phyloP scores from a whole-genome alignment of 768 basidiomycete species.

The Boletellus sp. region DNA sequence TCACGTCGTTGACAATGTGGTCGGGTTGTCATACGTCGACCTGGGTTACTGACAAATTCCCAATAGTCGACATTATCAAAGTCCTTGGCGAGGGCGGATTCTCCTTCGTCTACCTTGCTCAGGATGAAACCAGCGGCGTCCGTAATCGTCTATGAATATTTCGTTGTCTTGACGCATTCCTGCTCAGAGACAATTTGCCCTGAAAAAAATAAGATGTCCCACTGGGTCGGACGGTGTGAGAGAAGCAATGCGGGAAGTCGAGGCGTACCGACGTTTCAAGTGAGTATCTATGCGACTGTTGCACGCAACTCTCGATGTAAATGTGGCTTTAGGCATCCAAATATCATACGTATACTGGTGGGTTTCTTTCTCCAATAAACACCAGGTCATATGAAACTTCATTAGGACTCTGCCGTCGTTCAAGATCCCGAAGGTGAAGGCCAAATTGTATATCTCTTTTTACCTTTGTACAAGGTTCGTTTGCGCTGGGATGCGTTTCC shows the following conservation, averaged over 20 bases:
- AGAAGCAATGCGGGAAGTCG: constrained; percentile 85
- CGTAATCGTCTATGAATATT: constrained; percentile 24
- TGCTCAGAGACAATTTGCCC: constrained; percentile 79
- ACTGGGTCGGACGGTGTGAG: constrained; percentile 84
- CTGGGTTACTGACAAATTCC: constrained; percentile 1
- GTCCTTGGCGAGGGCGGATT: constrained; percentile 96
- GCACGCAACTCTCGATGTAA: background rate
- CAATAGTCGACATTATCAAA: constrained; percentile 78
- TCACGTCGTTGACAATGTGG: constrained; percentile 1
- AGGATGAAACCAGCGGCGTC: constrained; percentile 83
- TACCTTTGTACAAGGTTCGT: constrained; percentile 84
- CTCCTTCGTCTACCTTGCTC: constrained; percentile 85
- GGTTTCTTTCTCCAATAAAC: constrained; percentile 13
- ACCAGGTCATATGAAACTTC: constrained; percentile 1
- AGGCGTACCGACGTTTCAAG: constrained; percentile 94
- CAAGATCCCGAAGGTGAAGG: constrained; percentile 93
- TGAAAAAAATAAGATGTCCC: constrained; percentile 96
- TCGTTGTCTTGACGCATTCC: background rate
- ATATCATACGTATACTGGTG: constrained; percentile 93
- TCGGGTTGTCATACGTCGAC: constrained; percentile 1
- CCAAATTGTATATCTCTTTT: constrained; percentile 93
- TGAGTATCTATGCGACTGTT: constrained; percentile 36
- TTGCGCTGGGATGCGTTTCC: background rate
- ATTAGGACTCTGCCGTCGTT: constrained; percentile 87
- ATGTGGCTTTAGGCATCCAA: constrained; percentile 65